Evolutionary conservation across 495 filamentous ascomycete genomes (phyloP).

Genomic region (Penicillium paxilli): DNA sequence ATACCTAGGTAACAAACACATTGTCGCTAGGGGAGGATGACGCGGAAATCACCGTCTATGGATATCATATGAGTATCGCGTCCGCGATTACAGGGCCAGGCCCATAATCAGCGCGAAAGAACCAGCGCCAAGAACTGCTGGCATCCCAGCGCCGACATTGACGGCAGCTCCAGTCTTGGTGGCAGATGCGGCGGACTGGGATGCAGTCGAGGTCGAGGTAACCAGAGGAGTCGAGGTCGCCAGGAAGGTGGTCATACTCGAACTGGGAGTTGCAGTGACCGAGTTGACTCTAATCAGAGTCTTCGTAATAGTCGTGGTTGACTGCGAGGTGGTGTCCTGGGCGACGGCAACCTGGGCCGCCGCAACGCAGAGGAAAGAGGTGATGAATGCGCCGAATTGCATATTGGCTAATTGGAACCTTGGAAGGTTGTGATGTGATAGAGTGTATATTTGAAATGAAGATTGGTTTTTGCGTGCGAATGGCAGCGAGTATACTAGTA

Average conservation of each 20-base stretch:
- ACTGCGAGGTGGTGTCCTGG: slow-evolving; percentile 28
- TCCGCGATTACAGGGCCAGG: slow-evolving; percentile 27
- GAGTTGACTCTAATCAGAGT: slow-evolving; percentile 33
- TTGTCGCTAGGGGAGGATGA: neutral
- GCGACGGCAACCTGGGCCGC: slow-evolving; percentile 30
- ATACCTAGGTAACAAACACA: neutral
- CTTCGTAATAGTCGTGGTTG: slow-evolving; percentile 35
- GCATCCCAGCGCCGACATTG: slow-evolving; percentile 28
- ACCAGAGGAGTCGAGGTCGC: slow-evolving; percentile 23
- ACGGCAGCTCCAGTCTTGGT: slow-evolving; percentile 22
- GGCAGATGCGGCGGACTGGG: slow-evolving; percentile 23
- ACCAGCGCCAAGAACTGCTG: slow-evolving; percentile 36
- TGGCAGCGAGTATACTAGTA: neutral
- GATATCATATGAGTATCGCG: neutral
- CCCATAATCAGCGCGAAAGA: slow-evolving; percentile 42
- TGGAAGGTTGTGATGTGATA: neutral
- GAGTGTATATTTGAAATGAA: no score
- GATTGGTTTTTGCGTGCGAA: neutral
- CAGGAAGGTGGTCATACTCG: slow-evolving; percentile 16
- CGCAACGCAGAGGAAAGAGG: slow-evolving; percentile 38
- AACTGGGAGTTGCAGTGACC: slow-evolving; percentile 26
- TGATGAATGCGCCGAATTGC: slow-evolving; percentile 36
- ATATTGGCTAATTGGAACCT: slow-evolving; percentile 24
- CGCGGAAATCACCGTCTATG: neutral
- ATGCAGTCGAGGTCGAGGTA: slow-evolving; percentile 13